Evolutionary conservation across 768 basidiomycete genomes (phyloP).

Genomic region (Termitomyces sp.): DNA sequence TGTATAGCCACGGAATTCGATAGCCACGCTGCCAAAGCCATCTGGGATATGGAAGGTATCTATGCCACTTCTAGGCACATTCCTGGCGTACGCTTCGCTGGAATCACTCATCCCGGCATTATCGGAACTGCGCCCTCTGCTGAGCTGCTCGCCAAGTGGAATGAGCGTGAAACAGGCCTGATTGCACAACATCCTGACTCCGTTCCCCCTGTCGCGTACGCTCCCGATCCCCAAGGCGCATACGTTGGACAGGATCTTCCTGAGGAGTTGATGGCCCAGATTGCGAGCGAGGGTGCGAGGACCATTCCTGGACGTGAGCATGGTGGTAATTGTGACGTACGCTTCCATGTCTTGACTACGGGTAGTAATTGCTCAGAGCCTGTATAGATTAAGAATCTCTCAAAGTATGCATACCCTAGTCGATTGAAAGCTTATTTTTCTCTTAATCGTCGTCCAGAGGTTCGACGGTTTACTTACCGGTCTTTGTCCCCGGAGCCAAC

Average conservation of each 20-base stretch:
- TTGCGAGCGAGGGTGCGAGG: constrained; percentile 62
- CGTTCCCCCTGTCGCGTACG: constrained; percentile 62
- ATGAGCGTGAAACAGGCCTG: constrained; percentile 60
- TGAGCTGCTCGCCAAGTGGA: constrained; percentile 72
- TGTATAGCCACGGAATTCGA: constrained; percentile 56
- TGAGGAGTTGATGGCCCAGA: constrained; percentile 41
- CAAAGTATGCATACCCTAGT: constrained; percentile 31
- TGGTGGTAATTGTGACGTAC: constrained; percentile 71
- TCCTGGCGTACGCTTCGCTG: constrained; percentile 75
- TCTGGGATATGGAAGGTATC: constrained; percentile 75
- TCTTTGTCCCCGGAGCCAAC: constrained; percentile 72
- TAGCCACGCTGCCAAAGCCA: constrained; percentile 69
- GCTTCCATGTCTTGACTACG: constrained; percentile 12
- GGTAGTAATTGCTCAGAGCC: too few relatives aligned
- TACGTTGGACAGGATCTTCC: constrained; percentile 66
- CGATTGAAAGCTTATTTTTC: not conserved
- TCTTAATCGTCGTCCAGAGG: constrained; percentile 32
- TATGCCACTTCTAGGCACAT: constrained; percentile 74
- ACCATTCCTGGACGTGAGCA: constrained; percentile 77
- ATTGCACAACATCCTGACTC: constrained; percentile 47
- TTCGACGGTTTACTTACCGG: constrained; percentile 72
- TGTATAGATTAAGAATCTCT: constrained; percentile 71
- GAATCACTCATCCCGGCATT: constrained; percentile 71
- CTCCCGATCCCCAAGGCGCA: constrained; percentile 52
- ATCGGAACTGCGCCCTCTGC: constrained; percentile 74